Percentiles rank a stretch among this genome's conserved stretches.
These are phyloP conservation scores for Colletotrichum abscissum DNA, from an alignment of 2,329 filamentous ascomycete genomes.

Conservation along the genomic window DNA sequence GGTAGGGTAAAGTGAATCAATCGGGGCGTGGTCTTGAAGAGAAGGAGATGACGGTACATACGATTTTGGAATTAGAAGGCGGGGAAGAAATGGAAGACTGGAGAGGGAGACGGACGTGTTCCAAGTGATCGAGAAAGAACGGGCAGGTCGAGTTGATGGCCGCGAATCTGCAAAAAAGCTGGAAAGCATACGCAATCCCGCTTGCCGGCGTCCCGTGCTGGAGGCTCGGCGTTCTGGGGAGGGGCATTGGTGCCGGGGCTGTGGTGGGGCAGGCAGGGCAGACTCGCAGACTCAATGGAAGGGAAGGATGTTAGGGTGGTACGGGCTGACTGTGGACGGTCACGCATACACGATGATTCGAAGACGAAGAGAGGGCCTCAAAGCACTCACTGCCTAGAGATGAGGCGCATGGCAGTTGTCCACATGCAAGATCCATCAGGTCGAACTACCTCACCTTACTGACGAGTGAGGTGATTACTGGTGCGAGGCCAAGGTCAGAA, in stretches of 20 bases:
- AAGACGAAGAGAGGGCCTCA: neutral
- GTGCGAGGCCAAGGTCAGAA: neutral
- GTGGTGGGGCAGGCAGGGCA: constrained; percentile 8
- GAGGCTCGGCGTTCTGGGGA: constrained; percentile 35
- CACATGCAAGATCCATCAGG: neutral
- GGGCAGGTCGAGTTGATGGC: constrained; percentile 29
- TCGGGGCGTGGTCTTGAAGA: neutral
- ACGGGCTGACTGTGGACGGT: neutral
- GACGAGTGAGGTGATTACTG: neutral
- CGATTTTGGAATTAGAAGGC: neutral
- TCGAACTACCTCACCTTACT: too few species aligned
- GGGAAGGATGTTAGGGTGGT: constrained; percentile 18
- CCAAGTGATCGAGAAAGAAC: constrained; percentile 23
- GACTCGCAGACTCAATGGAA: neutral
- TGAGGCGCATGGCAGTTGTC: too few species aligned
- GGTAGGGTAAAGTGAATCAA: neutral
- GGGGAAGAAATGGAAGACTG: neutral
- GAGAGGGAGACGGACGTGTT: neutral
- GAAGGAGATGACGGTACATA: constrained; percentile 2
- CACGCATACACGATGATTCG: constrained; percentile 13
- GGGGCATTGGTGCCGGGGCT: constrained; percentile 30
- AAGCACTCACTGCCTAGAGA: too few species aligned
- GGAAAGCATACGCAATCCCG: constrained; percentile 36
- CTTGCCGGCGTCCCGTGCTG: constrained; percentile 36
- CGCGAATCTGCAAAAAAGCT: constrained; percentile 34